Evolutionary conservation across 768 basidiomycete species (phyloP).

Genomic region (Boletus coccyginus): DNA sequence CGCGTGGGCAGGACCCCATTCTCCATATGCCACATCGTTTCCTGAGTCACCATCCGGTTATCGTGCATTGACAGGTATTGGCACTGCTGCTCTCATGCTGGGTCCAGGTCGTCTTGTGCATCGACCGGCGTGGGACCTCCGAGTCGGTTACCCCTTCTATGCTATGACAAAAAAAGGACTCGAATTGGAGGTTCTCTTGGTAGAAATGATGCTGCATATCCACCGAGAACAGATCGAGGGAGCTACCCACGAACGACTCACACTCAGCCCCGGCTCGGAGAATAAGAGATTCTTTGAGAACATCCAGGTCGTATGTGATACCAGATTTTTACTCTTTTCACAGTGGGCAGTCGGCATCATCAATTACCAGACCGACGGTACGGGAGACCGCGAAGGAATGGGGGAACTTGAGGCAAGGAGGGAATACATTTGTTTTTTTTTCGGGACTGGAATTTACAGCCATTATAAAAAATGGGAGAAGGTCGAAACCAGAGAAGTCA

Average conservation of each 20-base stretch:
- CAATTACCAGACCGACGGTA: conserved; percentile 22
- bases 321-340: conserved; percentile 19
- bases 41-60: conserved; percentile 22
- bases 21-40: conserved; percentile 16
- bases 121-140: conserved; percentile 10
- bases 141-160: conserved; percentile 20
- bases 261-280: conserved; percentile 10
- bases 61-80: conserved; percentile 2
- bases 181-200: conserved; percentile 19
- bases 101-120: not conserved
- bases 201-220: conserved; percentile 23
- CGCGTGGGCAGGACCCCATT: conserved; percentile 22
- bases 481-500: conserved; percentile 13
- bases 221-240: conserved; percentile 8
- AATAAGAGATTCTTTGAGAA: conserved; percentile 16
- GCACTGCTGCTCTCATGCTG: not conserved
- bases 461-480: conserved; percentile 21
- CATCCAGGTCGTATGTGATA: conserved; percentile 14
- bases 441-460: conserved; percentile 22
- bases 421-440: conserved; percentile 21
- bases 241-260: conserved; percentile 11
- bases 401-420: conserved; percentile 12
- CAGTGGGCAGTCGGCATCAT: conserved; percentile 25
- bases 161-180: conserved; percentile 22
- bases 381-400: conserved; percentile 6